Conservation (phyloP, 2,329 filamentous ascomycete genomes). For the Leptosphaerulina australis region DNA sequence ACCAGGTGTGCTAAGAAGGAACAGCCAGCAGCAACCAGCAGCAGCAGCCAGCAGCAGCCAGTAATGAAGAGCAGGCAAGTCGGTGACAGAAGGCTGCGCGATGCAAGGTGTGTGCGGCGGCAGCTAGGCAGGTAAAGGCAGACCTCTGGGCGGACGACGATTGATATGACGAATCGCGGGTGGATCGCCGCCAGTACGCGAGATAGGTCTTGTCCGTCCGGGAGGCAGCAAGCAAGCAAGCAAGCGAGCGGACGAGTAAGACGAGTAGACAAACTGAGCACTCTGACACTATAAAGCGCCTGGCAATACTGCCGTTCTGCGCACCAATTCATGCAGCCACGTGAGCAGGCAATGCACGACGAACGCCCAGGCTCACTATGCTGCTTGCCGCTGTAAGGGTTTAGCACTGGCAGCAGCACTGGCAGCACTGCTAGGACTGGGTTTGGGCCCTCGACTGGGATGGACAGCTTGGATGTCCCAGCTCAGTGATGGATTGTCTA, state of each 20-base stretch:
- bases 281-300: slow-evolving; percentile 9
- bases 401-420: too few relatives aligned
- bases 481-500: slow-evolving; percentile 6
- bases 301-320: slow-evolving; percentile 2
- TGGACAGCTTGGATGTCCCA: slow-evolving; percentile 8
- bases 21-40: too few relatives aligned
- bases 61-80: slow-evolving; percentile 11
- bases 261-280: slow-evolving; percentile 2
- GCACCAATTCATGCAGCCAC: slow-evolving; percentile 20
- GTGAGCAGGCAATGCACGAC: slow-evolving; percentile 19
- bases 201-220: slow-evolving; percentile 8
- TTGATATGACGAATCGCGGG: slow-evolving; percentile 22
- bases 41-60: slow-evolving; percentile 11
- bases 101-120: slow-evolving; percentile 27
- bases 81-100: slow-evolving; percentile 20
- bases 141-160: slow-evolving; percentile 20
- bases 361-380: slow-evolving; percentile 14
- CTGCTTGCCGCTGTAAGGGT: slow-evolving; percentile 26
- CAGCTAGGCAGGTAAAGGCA: slow-evolving; percentile 22
- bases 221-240: slow-evolving; percentile 12
- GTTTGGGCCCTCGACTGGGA: slow-evolving; percentile 4
- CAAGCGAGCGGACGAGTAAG: slow-evolving; percentile 12
- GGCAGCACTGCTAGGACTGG: too few relatives aligned
- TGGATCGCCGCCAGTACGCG: slow-evolving; percentile 17
- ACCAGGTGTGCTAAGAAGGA: slow-evolving; percentile 5